Percentiles rank a stretch among this genome's conserved stretches.
Evolutionary conservation across 2,329 filamentous ascomycete species (phyloP).

Genomic region (Emergomyces orientalis): DNA sequence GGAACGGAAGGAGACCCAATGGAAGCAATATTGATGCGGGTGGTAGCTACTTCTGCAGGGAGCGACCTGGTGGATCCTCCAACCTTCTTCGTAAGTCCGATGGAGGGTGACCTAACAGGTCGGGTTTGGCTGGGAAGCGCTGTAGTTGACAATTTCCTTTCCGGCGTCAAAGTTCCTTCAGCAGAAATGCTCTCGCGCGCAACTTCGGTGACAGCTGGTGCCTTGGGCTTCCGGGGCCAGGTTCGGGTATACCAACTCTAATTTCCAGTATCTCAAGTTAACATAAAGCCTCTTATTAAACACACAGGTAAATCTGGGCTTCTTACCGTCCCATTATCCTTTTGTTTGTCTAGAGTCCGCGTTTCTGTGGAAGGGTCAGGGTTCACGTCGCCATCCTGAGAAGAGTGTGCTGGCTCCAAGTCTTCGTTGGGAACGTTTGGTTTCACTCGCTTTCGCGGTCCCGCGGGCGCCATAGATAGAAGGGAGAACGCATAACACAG

Average conservation of each 20-base stretch:
- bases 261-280: neutral
- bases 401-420: conserved; percentile 17
- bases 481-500: conserved; percentile 28
- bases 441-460: conserved; percentile 38
- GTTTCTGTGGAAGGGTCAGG: conserved; percentile 17
- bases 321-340: conserved; percentile 24
- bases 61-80: conserved; percentile 36
- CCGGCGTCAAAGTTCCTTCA: conserved; percentile 30
- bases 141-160: conserved; percentile 26
- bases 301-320: neutral
- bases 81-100: conserved; percentile 31
- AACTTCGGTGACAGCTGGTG: conserved; percentile 41
- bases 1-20: conserved; percentile 29
- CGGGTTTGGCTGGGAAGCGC: conserved; percentile 21
- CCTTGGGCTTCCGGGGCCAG: conserved; percentile 40
- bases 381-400: conserved; percentile 8
- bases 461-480: conserved; percentile 32
- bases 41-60: conserved; percentile 38
- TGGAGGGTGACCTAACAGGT: conserved; percentile 28
- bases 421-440: conserved; percentile 29
- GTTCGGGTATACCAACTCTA: conserved; percentile 38
- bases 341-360: conserved; percentile 15
- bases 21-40: conserved; percentile 38
- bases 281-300: neutral
- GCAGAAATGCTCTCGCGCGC: conserved; percentile 42